Base-by-base conservation (phyloP, 495 filamentous ascomycete genomes). In the Extremus antarcticus region DNA sequence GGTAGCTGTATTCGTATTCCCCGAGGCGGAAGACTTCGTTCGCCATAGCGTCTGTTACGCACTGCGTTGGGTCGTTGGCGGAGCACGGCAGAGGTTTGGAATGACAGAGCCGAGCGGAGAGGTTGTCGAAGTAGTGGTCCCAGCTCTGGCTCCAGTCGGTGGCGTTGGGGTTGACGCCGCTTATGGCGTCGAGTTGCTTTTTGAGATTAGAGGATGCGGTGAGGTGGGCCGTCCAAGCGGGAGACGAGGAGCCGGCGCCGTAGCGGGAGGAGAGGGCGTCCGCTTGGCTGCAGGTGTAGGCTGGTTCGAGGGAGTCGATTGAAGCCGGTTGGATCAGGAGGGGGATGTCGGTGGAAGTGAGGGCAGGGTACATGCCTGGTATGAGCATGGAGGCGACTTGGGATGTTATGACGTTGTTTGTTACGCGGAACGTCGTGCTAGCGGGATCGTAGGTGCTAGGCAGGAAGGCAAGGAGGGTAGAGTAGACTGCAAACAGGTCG, bases 101-200 rank as follows among this genome's bases (percentile, higher is more conserved):
- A 53, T 87, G 81, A 59, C 85, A 88, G 51, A 83, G 78, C 7
- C 83, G 75, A 1, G 83, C 77, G 7, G 80, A 83, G 20, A 88
- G 74, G 51, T 84, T 86, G 63, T 88, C 85, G 63, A 79, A 87
- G 65, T 86, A 87, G 65, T 86, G 83, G 64, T 88, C 85, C 51
- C 79, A 80, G 55, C 71, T 77, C 22, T 63, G 70, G 58, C 85
- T 81, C 72, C 82, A 88, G 25, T 75, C 76, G 0, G 64, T 60
- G 57, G 80, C 77, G 39, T 60, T 66, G 1, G 76, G 64, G 25
- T 71, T 57, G 15, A 86, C 73, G 9, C 81, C 82, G 0, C 78
- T 81, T 52, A 86, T 74, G 25, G 62, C 56, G 60, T 87, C 82
- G 3, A 87, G 74, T 1, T 60, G 62, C 13, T 63, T 47, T 54